Base-by-base conservation (phyloP, 2,329 filamentous ascomycete species). In the Ophiostoma piceae region DNA sequence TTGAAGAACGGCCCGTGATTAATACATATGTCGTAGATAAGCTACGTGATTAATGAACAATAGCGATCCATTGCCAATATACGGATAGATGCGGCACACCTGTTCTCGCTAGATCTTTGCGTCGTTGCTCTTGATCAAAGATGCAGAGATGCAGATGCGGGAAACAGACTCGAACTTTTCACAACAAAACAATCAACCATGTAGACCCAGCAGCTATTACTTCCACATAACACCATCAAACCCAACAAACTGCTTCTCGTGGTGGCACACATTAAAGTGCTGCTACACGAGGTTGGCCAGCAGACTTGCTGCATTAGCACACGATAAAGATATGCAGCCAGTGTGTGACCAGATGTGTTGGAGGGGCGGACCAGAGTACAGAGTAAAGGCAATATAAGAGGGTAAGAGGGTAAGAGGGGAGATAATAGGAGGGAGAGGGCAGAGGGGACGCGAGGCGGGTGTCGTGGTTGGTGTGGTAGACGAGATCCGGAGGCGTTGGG, bases 271-370 rank as follows among this genome's bases (percentile, higher is more conserved):
- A 22, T 41, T 39, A 39, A n/a, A 22, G 32, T n/a, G 14, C 8
- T 41, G 65, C n/a, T 66, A 47, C 65, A 66, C 65, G 37, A 41
- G 37, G 11, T 43, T 66, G 65, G 39, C 65, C 65, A 66, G 35
- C 64, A 66, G 39, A 47, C 62, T 39, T 32, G 39, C 3, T 66
- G 65, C 65, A 66, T 66, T 41, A 66, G n/a, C 37, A 47, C 35
- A 66, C 65, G 65, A 66, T 66, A 66, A 66, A 47, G 65, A 43
- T 29, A 66, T 66, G 65, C 65, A 66, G 65, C 65, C 22, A 16
- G 22, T 47, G 65, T 66, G 65, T 47, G 39, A 66, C 65, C 8
- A 66, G 65, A 66, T 66, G 19, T 8, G 19, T 39, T 65, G 32
- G n/a, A 37, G 35, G 35, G 62, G 35, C 14, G 60, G 1, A 19